phyloP scores from a whole-genome alignment of 2,329 filamentous ascomycete genomes.

The Aspergillus ochraceus region DNA sequence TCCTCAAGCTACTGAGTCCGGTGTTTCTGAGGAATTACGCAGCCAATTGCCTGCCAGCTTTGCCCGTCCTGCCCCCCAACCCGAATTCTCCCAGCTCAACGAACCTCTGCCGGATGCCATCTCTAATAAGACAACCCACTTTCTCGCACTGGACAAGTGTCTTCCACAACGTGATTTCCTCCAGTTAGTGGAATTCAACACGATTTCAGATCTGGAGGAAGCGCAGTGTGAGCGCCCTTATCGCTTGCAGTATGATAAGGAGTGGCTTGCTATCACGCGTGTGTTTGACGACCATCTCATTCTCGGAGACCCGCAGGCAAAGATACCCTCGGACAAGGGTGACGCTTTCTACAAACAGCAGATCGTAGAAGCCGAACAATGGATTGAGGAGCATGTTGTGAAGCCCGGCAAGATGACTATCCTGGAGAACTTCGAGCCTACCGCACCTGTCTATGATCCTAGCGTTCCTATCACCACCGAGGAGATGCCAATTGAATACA shows the following conservation, averaged over 20 bases:
- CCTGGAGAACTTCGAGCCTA: constrained; percentile 74
- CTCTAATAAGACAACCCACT: constrained; percentile 75
- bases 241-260: constrained; percentile 77
- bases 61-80: constrained; percentile 43
- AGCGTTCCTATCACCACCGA: constrained; percentile 57
- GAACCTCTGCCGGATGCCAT: constrained; percentile 71
- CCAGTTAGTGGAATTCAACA: constrained; percentile 68
- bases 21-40: constrained; percentile 65
- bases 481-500: constrained; percentile 75
- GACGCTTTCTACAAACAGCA: constrained; percentile 66
- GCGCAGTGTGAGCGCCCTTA: constrained; percentile 48
- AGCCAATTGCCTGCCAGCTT: constrained; percentile 78
- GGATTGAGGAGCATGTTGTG: constrained; percentile 78
- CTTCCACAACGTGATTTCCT: constrained; percentile 77
- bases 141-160: constrained; percentile 91
- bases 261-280: constrained; percentile 93
- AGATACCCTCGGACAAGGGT: constrained; percentile 61
- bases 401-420: constrained; percentile 62
- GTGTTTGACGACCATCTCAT: constrained; percentile 68
- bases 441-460: constrained; percentile 69
- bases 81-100: constrained; percentile 44
- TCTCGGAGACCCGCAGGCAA: constrained; percentile 60
- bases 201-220: constrained; percentile 41
- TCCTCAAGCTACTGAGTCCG: constrained; percentile 17
- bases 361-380: constrained; percentile 70